Base-by-base conservation (phyloP, 176 grass and related monocot species). In the Avena sativa region DNA sequence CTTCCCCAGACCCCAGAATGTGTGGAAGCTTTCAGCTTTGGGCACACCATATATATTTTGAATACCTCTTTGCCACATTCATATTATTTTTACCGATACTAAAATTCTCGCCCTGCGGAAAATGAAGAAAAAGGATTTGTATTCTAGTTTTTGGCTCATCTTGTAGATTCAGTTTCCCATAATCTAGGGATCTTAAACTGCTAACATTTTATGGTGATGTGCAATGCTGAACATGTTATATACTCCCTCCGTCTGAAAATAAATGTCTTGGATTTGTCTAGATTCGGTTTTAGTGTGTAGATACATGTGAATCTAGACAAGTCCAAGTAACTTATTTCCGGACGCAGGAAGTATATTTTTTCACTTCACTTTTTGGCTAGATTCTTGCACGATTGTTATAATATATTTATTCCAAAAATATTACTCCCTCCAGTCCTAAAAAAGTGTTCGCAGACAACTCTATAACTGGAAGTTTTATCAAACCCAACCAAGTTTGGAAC, bases 1-100 rank as follows among this genome's bases (percentile, higher is more conserved):
- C 40, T 8, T 43, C 40, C 40, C 40, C 40, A 43, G 40, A 43
- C 40, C 40, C 40, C 40, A 43, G 6, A 43, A 43, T 43, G 40
- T 43, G 40, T 43, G 40, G 40, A 6, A 43, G 40, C 0, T 43
- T 43, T 43, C 40, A 43, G 40, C 40, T 7, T 7, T 43, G 6
- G 40, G 40, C 40, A 43, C 40, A 43, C 40, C 40, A 43, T 43
- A 43, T 43, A 43, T 43, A 91, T 64, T 32, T 52, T 86, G 61
- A 46, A 64, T 72, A 19, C 43, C 25, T 64, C 23, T 13, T 62
- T 74, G 55, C 14, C 16, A 30, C 28, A 48, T 84, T 50, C 38
- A 64, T 60, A 51, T 4, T 44, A 76, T 36, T 64, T 15, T 28
- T 64, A 75, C 61, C 30, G 17, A 15, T 36, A 57, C 16, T 60